Conservation (phyloP, 176 grass and related monocot species). For the Oryza australiensis region DNA sequence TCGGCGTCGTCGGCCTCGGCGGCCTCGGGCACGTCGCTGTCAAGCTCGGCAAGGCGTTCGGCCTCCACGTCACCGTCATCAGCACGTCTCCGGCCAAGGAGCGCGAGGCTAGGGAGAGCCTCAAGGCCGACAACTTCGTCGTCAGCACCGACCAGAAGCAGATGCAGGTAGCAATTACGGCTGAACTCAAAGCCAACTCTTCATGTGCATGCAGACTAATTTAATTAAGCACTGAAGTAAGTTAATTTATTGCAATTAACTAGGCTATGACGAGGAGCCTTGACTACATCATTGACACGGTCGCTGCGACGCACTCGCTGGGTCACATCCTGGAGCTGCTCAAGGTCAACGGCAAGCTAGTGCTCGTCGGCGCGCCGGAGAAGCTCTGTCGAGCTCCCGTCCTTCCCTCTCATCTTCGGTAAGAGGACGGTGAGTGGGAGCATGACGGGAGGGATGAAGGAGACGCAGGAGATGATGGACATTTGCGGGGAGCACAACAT, state of each 20-base stretch:
- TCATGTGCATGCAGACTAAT: no score
- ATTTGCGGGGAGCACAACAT: constrained; percentile 65
- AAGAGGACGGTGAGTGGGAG: constrained; percentile 76
- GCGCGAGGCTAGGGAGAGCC: constrained; percentile 53
- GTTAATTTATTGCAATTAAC: background rate
- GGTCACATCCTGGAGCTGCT: constrained; percentile 77
- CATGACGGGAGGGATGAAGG: constrained; percentile 74
- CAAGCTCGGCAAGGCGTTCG: constrained; percentile 80
- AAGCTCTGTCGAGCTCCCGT: constrained; percentile 80
- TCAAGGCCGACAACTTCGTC: constrained; percentile 61
- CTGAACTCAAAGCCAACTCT: background rate
- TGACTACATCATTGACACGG: constrained; percentile 80
- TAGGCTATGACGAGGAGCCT: constrained; percentile 52
- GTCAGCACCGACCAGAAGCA: constrained; percentile 52
- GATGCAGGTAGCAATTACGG: constrained; percentile 51
- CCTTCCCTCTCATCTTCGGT: constrained; percentile 86
- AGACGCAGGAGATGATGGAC: constrained; percentile 94
- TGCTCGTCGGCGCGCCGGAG: constrained; percentile 74
- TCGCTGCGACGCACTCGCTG: constrained; percentile 67
- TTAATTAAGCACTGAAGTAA: background rate
- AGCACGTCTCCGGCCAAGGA: constrained; percentile 79
- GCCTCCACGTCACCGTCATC: constrained; percentile 55
- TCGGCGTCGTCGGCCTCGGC: constrained; percentile 68
- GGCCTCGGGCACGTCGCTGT: constrained; percentile 72
- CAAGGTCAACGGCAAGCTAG: constrained; percentile 69